Base-by-base conservation (phyloP, 2,329 filamentous ascomycete species). In the Chrysoporthe austroafricana region DNA sequence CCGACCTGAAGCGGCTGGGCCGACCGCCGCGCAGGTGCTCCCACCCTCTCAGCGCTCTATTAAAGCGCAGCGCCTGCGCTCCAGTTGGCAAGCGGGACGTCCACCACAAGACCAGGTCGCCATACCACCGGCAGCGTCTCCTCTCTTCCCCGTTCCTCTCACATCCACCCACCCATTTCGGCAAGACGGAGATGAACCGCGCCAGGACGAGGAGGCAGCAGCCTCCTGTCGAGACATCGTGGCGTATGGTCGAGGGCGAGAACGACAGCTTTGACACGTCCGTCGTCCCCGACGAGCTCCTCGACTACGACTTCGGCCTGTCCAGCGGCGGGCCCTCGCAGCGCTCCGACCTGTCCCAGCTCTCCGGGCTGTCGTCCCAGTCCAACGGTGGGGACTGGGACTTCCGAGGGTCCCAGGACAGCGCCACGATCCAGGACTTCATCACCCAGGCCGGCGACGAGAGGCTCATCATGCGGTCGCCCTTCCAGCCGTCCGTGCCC, bases 201-300 rank as follows among this genome's bases (percentile, higher is more conserved):
- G 56, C 62, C 26, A 56, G 66, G 57, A 43, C 64, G 21, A 66
- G 72, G 64, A 70, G 71, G 66, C 75, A 74, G 63, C 72, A 74
- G 32, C 73, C 82, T 18, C 81, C 81, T 46, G 79, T 86, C 54
- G 84, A 86, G 70, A 82, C 83, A 71, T 88, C 86, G 26, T 88
- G 86, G 86, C 86, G 86, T 72, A 81, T 88, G 77, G 85, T 88
- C 14, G 86, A 88, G 67, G 85, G 82, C 73, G 86, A 88, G 66
- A 83, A 88, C 74, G 86, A 88, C 73, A 87, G 85, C 73, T 88
- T 88, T 74, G 86, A 87, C 71, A 86, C 85, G 6, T 82, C 83
- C 11, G 79, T 87, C 64, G 76, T 87, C 18, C 81, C 83, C 8
- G 80, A 82, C 44, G 75, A 83, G 42, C 76, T 76, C 46, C 78